Base-by-base conservation (phyloP, 2,329 filamentous ascomycete genomes). In the Ceratocystis colombiana region DNA sequence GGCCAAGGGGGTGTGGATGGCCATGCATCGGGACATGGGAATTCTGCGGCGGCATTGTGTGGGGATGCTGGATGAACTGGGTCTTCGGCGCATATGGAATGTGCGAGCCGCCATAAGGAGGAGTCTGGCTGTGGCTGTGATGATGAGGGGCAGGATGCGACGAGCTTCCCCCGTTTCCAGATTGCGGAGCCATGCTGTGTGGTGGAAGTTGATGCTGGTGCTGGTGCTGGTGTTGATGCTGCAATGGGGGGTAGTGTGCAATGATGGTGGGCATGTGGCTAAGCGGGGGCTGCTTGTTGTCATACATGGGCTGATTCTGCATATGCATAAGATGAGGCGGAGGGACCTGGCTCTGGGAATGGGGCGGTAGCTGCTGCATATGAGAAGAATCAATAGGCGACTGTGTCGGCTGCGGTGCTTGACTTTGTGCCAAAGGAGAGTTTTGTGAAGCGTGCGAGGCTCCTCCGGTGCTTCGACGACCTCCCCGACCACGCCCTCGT, bases 261-360 rank as follows among this genome's bases (percentile, higher is more conserved):
- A 62, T 63, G 1, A 68, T 59, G 17, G 64, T 68, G 5, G 66
- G 66, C 66, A 68, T 68, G 48, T 66, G 61, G 25, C 57, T 63
- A 61, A 68, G 64, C 41, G 64, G 64, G 12, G 64, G 64, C 64
- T 65, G 64, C 41, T 65, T 59, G 53, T 65, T 61, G 53, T 65
- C 64, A n/a, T 65, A 65, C 41, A 65, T 65, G 22, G 64, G 64
- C 41, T 65, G 64, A 8, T 41, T 61, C 30, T 65, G 64, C 64
- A 65, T 61, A 25, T 65, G 64, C 55, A 65, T 46, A 17, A 65
- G 33, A 22, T 57, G 53, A 30, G 45, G 62, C 53, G 53, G 64
- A 8, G 37, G 53, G 44, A 25, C 22, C 17, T 65, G 64, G 3
- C 33, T 59, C 25, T 61, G 64, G 4, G 28, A 46, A 10, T 57